Conservation (phyloP, 2,329 filamentous ascomycete genomes). For the Botrytis deweyae region DNA sequence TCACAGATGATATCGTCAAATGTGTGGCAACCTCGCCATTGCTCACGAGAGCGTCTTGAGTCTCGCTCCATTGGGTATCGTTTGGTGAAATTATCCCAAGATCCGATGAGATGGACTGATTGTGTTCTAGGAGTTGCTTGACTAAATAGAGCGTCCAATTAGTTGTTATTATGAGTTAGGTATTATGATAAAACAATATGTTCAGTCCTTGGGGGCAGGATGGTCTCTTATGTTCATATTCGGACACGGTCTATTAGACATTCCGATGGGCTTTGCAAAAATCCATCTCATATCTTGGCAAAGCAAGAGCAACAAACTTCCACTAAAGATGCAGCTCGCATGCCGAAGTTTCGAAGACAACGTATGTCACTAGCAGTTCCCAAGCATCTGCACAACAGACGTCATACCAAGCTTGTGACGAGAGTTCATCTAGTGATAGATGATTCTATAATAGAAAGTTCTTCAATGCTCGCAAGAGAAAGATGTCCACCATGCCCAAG, state of each 20-base stretch:
- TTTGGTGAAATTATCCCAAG: conserved; percentile 90
- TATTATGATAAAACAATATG: not conserved
- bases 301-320: not conserved
- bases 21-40: conserved; percentile 85
- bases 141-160: conserved; percentile 42
- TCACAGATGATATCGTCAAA: conserved; percentile 86
- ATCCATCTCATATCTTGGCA: not conserved
- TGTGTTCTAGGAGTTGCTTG: conserved; percentile 60
- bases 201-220: not conserved
- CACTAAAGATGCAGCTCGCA: not conserved
- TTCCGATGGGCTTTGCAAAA: not conserved
- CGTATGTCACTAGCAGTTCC: not conserved
- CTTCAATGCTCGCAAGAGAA: not conserved
- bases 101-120: conserved; percentile 80
- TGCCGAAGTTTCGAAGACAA: not conserved
- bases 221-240: conserved; percentile 14
- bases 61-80: conserved; percentile 82
- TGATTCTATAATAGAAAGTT: not conserved
- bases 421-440: conserved; percentile 1
- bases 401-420: not conserved
- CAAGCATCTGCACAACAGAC: not conserved
- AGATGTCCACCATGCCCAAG: not conserved
- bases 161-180: conserved; percentile 5
- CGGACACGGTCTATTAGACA: not conserved
- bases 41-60: conserved; percentile 65